phyloP scores from a whole-genome alignment of 306 rosid species.

The Pterocarpus macrocarpus region DNA sequence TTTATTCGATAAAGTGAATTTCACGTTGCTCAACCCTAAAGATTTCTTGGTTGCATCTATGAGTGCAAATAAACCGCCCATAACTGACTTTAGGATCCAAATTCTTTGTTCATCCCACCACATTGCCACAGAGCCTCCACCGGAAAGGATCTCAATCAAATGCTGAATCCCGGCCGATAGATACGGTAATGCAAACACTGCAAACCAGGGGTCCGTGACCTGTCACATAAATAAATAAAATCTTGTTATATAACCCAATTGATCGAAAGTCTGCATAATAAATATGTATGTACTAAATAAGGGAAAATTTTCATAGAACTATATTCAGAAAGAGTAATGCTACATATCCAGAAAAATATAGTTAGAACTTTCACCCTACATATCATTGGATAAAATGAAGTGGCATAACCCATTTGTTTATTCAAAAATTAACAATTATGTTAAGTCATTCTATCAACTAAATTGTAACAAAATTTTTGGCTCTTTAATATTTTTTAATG shows the following conservation, averaged over 20 bases:
- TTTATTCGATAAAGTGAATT: conserved; percentile 53
- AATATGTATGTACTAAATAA: too few relatives aligned
- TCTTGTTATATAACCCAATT: background rate
- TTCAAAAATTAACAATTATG: too few relatives aligned
- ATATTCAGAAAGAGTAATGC: background rate
- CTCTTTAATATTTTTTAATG: too few relatives aligned
- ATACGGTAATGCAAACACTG: conserved; percentile 45
- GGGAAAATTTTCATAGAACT: background rate
- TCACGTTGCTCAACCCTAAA: conserved; percentile 49
- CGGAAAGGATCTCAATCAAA: conserved; percentile 55
- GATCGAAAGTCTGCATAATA: too few relatives aligned
- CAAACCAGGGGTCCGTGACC: conserved; percentile 63
- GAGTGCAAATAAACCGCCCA: conserved; percentile 48
- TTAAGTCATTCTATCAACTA: too few relatives aligned
- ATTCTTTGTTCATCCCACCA: conserved; percentile 69
- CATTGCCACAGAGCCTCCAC: conserved; percentile 50
- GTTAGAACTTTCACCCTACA: too few relatives aligned
- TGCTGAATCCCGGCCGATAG: conserved; percentile 53
- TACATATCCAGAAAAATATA: too few relatives aligned
- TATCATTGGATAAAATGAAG: too few relatives aligned
- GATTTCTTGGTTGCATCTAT: conserved; percentile 44
- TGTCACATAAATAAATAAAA: conserved; percentile 1
- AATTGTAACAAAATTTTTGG: too few relatives aligned
- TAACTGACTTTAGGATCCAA: conserved; percentile 54
- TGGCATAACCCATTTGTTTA: too few relatives aligned